Percentiles rank a stretch among this genome's conserved stretches.
Evolutionary conservation across 345 rosid genomes (phyloP).

Genomic region (Cardamine occulta): DNA sequence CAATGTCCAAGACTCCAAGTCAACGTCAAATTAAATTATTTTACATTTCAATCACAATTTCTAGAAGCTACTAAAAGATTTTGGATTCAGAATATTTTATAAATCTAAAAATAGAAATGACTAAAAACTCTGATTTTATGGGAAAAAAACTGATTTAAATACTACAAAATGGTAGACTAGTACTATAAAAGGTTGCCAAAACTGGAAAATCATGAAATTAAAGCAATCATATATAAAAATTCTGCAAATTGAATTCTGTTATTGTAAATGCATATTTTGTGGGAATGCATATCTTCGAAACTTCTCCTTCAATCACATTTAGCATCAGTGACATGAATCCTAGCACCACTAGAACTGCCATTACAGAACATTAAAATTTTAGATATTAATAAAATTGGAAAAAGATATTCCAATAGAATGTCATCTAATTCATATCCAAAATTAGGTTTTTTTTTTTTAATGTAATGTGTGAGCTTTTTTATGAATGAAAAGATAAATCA

Average conservation of each 20-base stretch:
- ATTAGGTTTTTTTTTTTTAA: neutral
- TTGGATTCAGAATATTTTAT: neutral
- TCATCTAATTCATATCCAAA: neutral
- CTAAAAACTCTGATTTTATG: no score
- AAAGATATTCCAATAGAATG: neutral
- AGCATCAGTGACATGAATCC: slow-evolving; percentile 79
- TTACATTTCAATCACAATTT: neutral
- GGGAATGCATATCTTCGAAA: slow-evolving; percentile 68
- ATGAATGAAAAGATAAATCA: neutral
- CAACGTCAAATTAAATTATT: slow-evolving; percentile 1
- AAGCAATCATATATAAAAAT: neutral
- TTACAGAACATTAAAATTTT: neutral
- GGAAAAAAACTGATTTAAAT: neutral
- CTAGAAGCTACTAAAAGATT: neutral
- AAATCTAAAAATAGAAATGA: neutral
- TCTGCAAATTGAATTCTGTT: neutral
- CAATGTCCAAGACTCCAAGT: neutral
- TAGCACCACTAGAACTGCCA: slow-evolving; percentile 65
- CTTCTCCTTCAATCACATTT: slow-evolving; percentile 53
- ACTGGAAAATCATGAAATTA: neutral
- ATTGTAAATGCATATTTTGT: slow-evolving; percentile 39
- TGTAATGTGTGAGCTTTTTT: neutral
- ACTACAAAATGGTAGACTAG: neutral
- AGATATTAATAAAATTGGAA: neutral
- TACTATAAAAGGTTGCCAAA: neutral